Conservation (phyloP, 257 asterid genomes). For the Scutellaria barbata region DNA sequence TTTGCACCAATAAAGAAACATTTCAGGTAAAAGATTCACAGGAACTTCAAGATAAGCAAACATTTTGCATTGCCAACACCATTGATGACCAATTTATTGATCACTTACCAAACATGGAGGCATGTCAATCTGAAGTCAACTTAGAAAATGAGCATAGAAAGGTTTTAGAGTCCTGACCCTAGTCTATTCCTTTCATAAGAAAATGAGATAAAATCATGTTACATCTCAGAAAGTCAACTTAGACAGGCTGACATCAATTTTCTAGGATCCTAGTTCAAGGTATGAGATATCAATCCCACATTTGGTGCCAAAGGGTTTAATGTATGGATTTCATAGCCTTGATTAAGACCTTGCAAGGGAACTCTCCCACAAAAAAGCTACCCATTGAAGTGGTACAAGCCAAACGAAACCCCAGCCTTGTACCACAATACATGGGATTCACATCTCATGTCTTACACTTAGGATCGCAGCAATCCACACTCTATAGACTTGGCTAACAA, state of each 20-base stretch:
- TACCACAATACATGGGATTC: not conserved
- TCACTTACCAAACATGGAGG: slow-evolving; percentile 13
- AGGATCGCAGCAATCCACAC: slow-evolving; percentile 10
- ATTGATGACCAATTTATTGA: slow-evolving; percentile 10
- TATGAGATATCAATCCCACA: slow-evolving; percentile 6
- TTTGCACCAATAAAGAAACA: not conserved
- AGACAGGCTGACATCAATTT: slow-evolving; percentile 4
- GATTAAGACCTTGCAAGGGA: not conserved
- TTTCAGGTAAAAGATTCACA: not conserved
- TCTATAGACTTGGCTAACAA: not conserved
- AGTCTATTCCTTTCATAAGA: not conserved
- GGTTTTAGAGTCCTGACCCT: not conserved
- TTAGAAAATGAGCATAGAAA: not conserved
- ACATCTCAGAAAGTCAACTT: not conserved
- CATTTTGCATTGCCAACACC: not conserved
- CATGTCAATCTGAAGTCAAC: not conserved
- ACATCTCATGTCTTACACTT: not conserved
- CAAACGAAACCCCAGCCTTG: not conserved
- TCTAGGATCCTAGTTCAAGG: slow-evolving; percentile 5
- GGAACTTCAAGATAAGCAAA: slow-evolving; percentile 10
- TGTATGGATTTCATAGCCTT: not conserved
- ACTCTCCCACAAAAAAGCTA: not conserved
- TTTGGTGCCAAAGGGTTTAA: not conserved
- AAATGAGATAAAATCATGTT: slow-evolving; percentile 9
- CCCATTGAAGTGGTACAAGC: not conserved